Evolutionary conservation across 169 alveolate species (phyloP), one percentile per base, ranked within the genome.

Genomic region (Amoebophrya sp.): DNA sequence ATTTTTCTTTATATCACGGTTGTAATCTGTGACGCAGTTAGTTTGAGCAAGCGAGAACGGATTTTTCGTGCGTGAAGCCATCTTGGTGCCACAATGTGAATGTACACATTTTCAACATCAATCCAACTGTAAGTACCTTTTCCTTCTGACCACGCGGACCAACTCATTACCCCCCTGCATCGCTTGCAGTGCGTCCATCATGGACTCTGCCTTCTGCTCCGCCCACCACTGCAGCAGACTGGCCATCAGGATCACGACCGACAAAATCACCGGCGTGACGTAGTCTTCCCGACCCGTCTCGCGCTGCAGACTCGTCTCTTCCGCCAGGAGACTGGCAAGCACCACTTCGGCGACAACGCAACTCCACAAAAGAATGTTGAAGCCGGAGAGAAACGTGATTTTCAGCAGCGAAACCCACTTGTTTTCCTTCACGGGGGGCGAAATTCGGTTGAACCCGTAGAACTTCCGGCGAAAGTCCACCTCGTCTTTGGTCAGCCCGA

Each of bases 341-440:
- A n/a, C 35, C 32, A 66, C 39, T 25, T 66, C 83, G 32, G 83
- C 83, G 10, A n/a, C 83, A 7, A 66, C 83, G 35, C 83, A 66
- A 25, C 7, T n/a, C 83, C 83, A 66, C 39, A 66, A 25, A 7
- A 66, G 32, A n/a, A 66, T 66, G 35, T 66, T 66, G 83, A 66
- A 66, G 1, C 83, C 83, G 83, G 35, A 12, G 83, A 66, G 32
- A 25, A 66, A 66, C 35, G 83, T 66, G 83, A 66, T 66, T 66
- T 66, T 66, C 32, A 7, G 32, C 12, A 66, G 35, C 32, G 35
- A 0, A 7, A 7, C 0, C 83, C 83, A 66, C 35, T 66, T 66
- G 83, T 66, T 66, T 25, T 66, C 83, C 83, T 66, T 66, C 83
- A n/a, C 39, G 32, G 83, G 38, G 32, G 83, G 83, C 35, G 83